These are phyloP conservation scores for Aspergillus panamensis DNA, from an alignment of 495 filamentous ascomycete genomes.

Conservation along the genomic window DNA sequence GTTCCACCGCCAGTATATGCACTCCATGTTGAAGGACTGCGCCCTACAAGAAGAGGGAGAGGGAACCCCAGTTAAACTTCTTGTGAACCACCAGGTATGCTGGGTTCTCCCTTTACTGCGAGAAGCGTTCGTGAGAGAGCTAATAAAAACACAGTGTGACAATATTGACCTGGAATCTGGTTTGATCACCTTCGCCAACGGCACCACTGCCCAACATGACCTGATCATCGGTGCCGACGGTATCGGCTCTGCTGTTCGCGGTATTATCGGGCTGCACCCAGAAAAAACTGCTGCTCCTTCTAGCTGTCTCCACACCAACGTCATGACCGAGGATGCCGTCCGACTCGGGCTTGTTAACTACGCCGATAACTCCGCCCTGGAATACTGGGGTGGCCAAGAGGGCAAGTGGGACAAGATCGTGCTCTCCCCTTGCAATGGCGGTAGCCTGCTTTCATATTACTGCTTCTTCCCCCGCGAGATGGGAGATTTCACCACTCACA, in stretches of 20 bases:
- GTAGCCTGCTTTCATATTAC: slow-evolving; percentile 46
- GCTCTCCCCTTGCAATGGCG: slow-evolving; percentile 46
- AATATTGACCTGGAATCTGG: slow-evolving; percentile 37
- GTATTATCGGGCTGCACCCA: slow-evolving; percentile 40
- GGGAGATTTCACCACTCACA: slow-evolving; percentile 41
- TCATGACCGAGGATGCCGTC: slow-evolving; percentile 42
- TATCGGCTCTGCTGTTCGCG: slow-evolving; percentile 42
- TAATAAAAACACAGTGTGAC: slow-evolving; percentile 22
- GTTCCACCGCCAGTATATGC: slow-evolving; percentile 56
- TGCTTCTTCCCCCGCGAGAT: slow-evolving; percentile 47
- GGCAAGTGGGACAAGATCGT: slow-evolving; percentile 50
- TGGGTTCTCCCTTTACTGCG: background rate
- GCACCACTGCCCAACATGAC: slow-evolving; percentile 30
- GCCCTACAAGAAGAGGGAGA: slow-evolving; percentile 41
- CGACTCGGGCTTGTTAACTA: slow-evolving; percentile 43
- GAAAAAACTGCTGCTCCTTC: slow-evolving; percentile 44
- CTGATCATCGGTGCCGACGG: slow-evolving; percentile 46
- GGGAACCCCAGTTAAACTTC: slow-evolving; percentile 39
- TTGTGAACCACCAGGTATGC: slow-evolving; percentile 43
- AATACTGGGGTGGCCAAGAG: slow-evolving; percentile 51
- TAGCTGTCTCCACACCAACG: slow-evolving; percentile 46
- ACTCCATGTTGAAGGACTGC: slow-evolving; percentile 49
- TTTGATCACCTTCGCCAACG: slow-evolving; percentile 39
- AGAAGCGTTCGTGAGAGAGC: background rate
- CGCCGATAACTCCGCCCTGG: slow-evolving; percentile 40